These are phyloP conservation scores for Chlamydomonas asymmetrica DNA, from an alignment of 139 green algal genomes.

Conservation along the genomic window DNA sequence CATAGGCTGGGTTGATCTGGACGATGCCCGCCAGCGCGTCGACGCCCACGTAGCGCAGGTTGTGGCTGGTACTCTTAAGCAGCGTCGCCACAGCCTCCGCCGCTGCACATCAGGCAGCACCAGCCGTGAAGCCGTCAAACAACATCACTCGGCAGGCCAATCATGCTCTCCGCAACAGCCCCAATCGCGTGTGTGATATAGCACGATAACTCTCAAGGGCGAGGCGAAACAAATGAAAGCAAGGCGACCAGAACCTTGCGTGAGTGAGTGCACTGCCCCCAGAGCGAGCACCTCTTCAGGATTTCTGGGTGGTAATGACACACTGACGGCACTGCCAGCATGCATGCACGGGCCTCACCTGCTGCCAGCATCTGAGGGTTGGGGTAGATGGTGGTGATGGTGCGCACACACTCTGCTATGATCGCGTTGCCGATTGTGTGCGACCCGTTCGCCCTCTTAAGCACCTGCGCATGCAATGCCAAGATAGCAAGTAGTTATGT, in stretches of 20 bases:
- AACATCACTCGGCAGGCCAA: too few species aligned
- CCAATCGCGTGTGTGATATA: too few species aligned
- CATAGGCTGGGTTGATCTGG: conserved; percentile 50
- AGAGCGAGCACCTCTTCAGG: background rate
- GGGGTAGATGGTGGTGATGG: conserved; percentile 89
- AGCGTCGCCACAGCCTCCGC: conserved; percentile 79
- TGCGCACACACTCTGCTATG: conserved; percentile 89
- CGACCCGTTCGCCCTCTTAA: conserved; percentile 50
- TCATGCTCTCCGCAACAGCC: too few species aligned
- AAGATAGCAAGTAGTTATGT: background rate
- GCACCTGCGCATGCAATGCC: conserved; percentile 32
- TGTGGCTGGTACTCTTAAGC: conserved; percentile 72
- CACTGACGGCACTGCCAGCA: background rate
- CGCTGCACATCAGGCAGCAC: too few species aligned
- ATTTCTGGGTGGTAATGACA: background rate
- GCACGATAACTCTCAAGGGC: too few species aligned
- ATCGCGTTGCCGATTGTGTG: conserved; percentile 88
- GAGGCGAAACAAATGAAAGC: background rate
- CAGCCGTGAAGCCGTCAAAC: too few species aligned
- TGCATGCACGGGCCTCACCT: conserved; percentile 33
- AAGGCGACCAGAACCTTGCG: background rate
- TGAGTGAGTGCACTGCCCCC: background rate
- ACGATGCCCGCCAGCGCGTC: conserved; percentile 83
- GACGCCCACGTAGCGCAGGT: conserved; percentile 92
- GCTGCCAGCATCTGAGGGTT: conserved; percentile 77